Base-by-base conservation (phyloP, 2,329 filamentous ascomycete genomes). In the Fusarium sp. region DNA sequence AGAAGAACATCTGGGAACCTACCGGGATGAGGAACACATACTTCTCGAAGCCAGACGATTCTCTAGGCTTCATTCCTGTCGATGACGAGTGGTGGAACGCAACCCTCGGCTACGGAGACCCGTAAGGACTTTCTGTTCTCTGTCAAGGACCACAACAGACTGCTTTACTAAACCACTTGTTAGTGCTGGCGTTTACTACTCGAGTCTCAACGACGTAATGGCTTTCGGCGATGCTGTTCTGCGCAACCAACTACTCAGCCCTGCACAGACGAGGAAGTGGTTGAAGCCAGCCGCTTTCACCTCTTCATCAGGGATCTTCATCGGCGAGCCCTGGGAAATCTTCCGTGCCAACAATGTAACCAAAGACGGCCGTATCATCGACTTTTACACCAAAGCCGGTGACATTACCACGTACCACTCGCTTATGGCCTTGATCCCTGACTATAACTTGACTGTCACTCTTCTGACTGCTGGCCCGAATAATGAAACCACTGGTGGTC, bases 11-110 rank as follows among this genome's bases (percentile, higher is more conserved):
- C 0, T 62, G 52, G 58, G 43, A 38, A 2, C 52, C 57, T 2
- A 45, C 41, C 0, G 52, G 57, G 4, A 62, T 62, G 58, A 0
- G 48, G 0, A 21, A 62, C 0, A 62, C 58, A 4, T 62, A 25
- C 0, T 6, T 31, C 8, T 9, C 21, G 3, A 41, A 44, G 0
- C 58, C 58, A 2, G 43, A 62, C 13, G 36, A 41, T 13, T 49
- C 47, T 1, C 6, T 62, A 8, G 57, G 58, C 0, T 62, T 62
- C 3, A 57, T 62, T 0, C 35, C 57, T 1, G 7, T 19, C 0
- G 14, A 43, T 4, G 57, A 62, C 3, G 7, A 42, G n/a, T 62
- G 52, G 57, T 62, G 58, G 58, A 62, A 62, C 0, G 52, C 52
- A 2, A 57, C 42, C 1, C 46, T 62, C n/a, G 57, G 57, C 1